Evolutionary conservation across 2,329 filamentous ascomycete species (phyloP).

Genomic region (Cladosporium sp.): DNA sequence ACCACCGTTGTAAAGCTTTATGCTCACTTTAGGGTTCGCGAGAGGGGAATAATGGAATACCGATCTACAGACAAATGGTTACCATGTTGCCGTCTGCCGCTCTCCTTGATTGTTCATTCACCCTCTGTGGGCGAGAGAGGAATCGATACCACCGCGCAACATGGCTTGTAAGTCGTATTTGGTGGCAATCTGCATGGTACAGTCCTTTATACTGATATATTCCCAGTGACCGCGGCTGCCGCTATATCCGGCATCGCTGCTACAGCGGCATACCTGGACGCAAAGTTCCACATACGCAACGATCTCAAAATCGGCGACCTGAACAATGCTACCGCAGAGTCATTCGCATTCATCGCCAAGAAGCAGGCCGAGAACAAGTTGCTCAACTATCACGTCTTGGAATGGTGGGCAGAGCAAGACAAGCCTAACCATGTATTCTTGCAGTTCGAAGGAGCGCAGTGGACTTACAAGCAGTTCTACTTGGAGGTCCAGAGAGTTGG

Average conservation of each 20-base stretch:
- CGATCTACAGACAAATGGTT: neutral
- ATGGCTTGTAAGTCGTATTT: constrained; percentile 1
- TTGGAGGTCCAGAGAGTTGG: constrained; percentile 70
- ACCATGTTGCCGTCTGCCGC: neutral
- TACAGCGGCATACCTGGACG: constrained; percentile 62
- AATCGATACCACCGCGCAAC: neutral
- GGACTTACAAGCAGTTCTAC: constrained; percentile 74
- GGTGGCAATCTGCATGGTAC: neutral
- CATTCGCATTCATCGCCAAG: constrained; percentile 31
- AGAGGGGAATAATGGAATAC: constrained; percentile 7
- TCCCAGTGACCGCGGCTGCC: constrained; percentile 27
- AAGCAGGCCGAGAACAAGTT: constrained; percentile 25
- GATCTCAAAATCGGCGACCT: constrained; percentile 51
- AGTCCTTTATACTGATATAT: neutral
- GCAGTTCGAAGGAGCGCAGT: constrained; percentile 44
- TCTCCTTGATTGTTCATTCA: neutral
- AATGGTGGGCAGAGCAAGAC: constrained; percentile 30
- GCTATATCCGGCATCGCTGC: constrained; percentile 33
- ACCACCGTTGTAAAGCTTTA: neutral
- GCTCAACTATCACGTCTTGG: constrained; percentile 32
- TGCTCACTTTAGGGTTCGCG: neutral
- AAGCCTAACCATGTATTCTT: constrained; percentile 31
- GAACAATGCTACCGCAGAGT: constrained; percentile 28
- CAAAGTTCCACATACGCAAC: constrained; percentile 66
- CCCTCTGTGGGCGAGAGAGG: neutral